phyloP scores from a whole-genome alignment of 805 yeast genomes.

The Nakazawaea molendinolei region DNA sequence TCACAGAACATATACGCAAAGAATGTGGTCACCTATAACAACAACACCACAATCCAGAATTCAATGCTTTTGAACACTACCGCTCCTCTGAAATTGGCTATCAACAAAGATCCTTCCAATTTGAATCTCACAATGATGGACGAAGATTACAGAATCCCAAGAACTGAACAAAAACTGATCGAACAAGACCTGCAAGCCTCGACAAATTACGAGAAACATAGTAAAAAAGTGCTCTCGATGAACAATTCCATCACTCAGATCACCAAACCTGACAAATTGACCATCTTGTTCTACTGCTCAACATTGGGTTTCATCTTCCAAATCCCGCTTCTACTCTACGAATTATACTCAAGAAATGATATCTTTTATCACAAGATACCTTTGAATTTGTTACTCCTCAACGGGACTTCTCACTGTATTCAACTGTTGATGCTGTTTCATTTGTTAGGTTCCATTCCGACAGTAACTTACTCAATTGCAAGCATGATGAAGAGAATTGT shows the following conservation, averaged over 20 bases:
- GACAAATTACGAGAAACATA: slow-evolving; percentile 8
- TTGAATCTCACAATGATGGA: slow-evolving; percentile 9
- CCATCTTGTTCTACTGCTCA: slow-evolving; percentile 76
- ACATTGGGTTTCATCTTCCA: slow-evolving; percentile 64
- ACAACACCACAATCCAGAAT: slow-evolving; percentile 15
- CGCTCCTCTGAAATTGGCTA: slow-evolving; percentile 24
- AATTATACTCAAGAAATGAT: slow-evolving; percentile 38
- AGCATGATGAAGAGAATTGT: slow-evolving; percentile 85
- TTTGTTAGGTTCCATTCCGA: slow-evolving; percentile 72
- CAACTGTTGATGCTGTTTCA: slow-evolving; percentile 82
- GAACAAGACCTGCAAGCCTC: slow-evolving; percentile 17
- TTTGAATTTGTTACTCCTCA: slow-evolving; percentile 47
- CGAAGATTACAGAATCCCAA: slow-evolving; percentile 12
- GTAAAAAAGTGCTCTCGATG: slow-evolving; percentile 1
- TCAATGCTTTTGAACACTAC: slow-evolving; percentile 11
- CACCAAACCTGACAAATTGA: slow-evolving; percentile 68
- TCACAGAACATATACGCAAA: slow-evolving; percentile 84
- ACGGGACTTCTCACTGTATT: slow-evolving; percentile 71
- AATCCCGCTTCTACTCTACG: slow-evolving; percentile 61
- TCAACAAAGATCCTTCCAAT: slow-evolving; percentile 11
- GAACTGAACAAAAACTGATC: slow-evolving; percentile 17
- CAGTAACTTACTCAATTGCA: slow-evolving; percentile 82
- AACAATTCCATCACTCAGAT: slow-evolving; percentile 9
- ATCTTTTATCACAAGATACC: slow-evolving; percentile 28
- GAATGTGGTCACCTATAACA: slow-evolving; percentile 55